Evolutionary conservation across 139 green algal genomes (phyloP), one percentile per base, ranked within the genome.

Genomic region (Asterochloris sp.): DNA sequence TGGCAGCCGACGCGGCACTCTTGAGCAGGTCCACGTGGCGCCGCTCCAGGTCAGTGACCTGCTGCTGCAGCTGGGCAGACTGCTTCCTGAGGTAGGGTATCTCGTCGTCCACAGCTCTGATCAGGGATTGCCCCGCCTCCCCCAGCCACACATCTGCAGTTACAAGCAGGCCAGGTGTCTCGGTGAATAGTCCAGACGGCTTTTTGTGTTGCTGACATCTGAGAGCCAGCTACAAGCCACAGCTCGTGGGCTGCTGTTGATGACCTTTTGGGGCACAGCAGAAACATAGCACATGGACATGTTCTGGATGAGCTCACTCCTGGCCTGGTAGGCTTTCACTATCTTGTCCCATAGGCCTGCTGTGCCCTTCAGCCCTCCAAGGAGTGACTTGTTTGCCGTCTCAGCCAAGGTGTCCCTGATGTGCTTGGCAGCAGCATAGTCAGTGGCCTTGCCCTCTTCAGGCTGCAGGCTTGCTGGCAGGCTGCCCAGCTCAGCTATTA

Each of bases 101-200:
- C 71, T 97, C 93, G 79, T 90, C 96, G 81, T 97, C 93, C 13
- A 89, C 91, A 81, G 94, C 93, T 64, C 92, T 87, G 0, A 88
- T 62, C 76, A 97, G 79, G 1, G 84, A 86, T 61, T 89, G 85
- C 0, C 87, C 90, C 15, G 87, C 89, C 73, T 96, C 93, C 0
- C 89, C 93, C 69, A 96, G 80, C 64, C 89, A 90, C 9, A 96
- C 74, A n/a, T 85, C 90, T 54, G 38, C 38, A 54, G 6, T 54
- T 54, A 6, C 6, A 54, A 6, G 38, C 38, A 54, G 38, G 38
- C 38, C 38, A 54, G 38, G 38, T 54, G 38, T 54, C 38, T 54
- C 38, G 6, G 38, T 54, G 38, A 54, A 54, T 6, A 54, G 6
- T 54, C 38, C 38, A 54, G 6, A 54, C 2, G 6, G 38, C 38